phyloP scores from a whole-genome alignment of 805 yeast genomes.

The Metschnikowia lochheadii region DNA sequence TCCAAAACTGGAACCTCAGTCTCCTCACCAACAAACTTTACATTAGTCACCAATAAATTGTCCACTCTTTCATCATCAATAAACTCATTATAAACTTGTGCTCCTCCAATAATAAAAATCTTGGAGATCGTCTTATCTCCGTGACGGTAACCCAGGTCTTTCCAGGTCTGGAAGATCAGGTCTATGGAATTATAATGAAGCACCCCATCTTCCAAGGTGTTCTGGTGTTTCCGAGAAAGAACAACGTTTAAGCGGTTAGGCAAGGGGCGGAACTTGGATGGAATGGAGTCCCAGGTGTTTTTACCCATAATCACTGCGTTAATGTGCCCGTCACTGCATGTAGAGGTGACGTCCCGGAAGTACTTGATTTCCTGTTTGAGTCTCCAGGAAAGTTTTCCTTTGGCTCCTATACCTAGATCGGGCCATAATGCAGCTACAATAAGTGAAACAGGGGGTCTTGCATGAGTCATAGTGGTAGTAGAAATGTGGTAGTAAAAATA shows the following conservation, averaged over 20 bases:
- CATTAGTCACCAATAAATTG: slow-evolving; percentile 66
- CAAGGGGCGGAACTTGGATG: slow-evolving; percentile 77
- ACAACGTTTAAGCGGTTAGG: slow-evolving; percentile 72
- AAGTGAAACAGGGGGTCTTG: slow-evolving; percentile 33
- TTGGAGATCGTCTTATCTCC: slow-evolving; percentile 39
- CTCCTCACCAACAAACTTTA: slow-evolving; percentile 29
- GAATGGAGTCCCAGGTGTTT: slow-evolving; percentile 94
- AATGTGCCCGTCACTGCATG: slow-evolving; percentile 27
- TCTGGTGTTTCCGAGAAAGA: slow-evolving; percentile 48
- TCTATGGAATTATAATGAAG: slow-evolving; percentile 29
- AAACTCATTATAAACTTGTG: slow-evolving; percentile 69
- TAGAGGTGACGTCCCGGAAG: slow-evolving; percentile 69
- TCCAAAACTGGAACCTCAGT: slow-evolving; percentile 54
- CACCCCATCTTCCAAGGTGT: slow-evolving; percentile 22
- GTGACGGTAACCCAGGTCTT: slow-evolving; percentile 8
- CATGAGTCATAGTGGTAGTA: slow-evolving; percentile 2
- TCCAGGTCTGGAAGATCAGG: slow-evolving; percentile 32
- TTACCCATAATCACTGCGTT: slow-evolving; percentile 96
- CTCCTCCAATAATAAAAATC: slow-evolving; percentile 89
- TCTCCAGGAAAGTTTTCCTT: slow-evolving; percentile 86
- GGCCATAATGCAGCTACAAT: slow-evolving; percentile 88
- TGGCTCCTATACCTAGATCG: slow-evolving; percentile 74
- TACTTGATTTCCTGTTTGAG: slow-evolving; percentile 79
- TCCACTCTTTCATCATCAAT: slow-evolving; percentile 43
- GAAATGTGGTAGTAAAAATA: no score